Evolutionary conservation across 257 asterid genomes (phyloP).

Genomic region (Solanum chilense): DNA sequence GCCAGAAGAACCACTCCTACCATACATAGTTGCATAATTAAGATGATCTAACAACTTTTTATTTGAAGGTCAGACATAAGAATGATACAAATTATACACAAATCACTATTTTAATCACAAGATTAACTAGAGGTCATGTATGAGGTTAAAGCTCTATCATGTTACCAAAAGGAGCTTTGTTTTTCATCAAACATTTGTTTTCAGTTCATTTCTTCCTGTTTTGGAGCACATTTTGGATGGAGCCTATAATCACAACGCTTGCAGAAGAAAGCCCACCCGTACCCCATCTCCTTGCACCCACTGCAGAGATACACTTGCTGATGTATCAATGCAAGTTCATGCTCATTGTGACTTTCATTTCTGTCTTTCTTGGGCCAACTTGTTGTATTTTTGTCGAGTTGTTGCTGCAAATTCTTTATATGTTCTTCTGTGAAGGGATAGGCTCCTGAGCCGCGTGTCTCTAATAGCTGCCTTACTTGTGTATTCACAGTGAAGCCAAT

Average conservation of each 20-base stretch:
- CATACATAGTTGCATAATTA: neutral
- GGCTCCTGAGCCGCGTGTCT: constrained; percentile 13
- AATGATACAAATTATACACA: neutral
- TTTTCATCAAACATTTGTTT: neutral
- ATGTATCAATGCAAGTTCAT: constrained; percentile 4
- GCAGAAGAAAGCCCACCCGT: constrained; percentile 23
- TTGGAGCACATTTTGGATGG: constrained; percentile 26
- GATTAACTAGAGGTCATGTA: neutral
- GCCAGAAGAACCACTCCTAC: neutral
- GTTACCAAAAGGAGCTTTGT: neutral
- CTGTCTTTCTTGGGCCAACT: constrained; percentile 19
- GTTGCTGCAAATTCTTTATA: neutral
- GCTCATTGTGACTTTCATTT: constrained; percentile 16
- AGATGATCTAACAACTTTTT: neutral
- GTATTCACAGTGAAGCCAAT: constrained; percentile 12
- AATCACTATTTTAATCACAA: neutral
- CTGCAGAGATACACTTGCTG: constrained; percentile 11
- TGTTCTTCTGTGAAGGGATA: constrained; percentile 18
- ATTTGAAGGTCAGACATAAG: neutral
- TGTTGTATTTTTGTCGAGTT: constrained; percentile 4
- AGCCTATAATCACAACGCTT: constrained; percentile 15
- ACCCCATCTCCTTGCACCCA: constrained; percentile 20
- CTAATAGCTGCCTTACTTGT: constrained; percentile 16
- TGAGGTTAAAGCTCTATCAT: neutral
- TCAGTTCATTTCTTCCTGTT: constrained; percentile 1